Evolutionary conservation across 164 flowering plant genomes (phyloP).

Genomic region (Aristolochia contorta): DNA sequence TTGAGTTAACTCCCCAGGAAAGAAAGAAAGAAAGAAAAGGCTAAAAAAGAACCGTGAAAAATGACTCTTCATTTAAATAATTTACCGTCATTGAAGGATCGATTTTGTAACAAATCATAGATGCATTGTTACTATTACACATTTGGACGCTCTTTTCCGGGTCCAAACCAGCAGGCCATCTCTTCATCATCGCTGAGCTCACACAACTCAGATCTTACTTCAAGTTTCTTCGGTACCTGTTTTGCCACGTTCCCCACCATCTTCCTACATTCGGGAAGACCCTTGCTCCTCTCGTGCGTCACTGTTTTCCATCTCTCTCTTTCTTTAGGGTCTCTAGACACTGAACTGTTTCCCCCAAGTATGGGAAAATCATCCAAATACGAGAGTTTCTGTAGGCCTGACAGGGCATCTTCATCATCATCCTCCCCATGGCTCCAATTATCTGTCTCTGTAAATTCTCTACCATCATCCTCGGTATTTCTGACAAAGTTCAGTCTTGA

Average conservation of each 20-base stretch:
- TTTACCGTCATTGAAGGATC: no score
- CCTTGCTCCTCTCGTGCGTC: slow-evolving; percentile 29
- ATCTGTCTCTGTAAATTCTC: slow-evolving; percentile 3
- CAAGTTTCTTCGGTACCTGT: slow-evolving; percentile 7
- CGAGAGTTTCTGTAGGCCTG: slow-evolving; percentile 8
- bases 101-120: no score
- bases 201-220: background rate
- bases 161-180: slow-evolving; percentile 67
- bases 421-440: slow-evolving; percentile 21
- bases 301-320: slow-evolving; percentile 42
- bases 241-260: slow-evolving; percentile 11
- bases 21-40: no score
- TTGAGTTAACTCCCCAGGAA: no score
- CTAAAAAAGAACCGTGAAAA: no score
- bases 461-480: slow-evolving; percentile 5
- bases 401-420: slow-evolving; percentile 15
- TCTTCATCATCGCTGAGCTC: slow-evolving; percentile 38
- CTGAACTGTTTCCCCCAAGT: slow-evolving; percentile 37
- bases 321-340: slow-evolving; percentile 29
- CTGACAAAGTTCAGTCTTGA: slow-evolving; percentile 10
- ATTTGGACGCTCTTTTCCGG: slow-evolving; percentile 2
- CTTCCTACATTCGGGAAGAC: slow-evolving; percentile 4
- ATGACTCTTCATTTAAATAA: no score
- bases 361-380: slow-evolving; percentile 49
- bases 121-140: no score